Base-by-base conservation (phyloP, 495 filamentous ascomycete species). In the Lasiosphaeria miniovina region DNA sequence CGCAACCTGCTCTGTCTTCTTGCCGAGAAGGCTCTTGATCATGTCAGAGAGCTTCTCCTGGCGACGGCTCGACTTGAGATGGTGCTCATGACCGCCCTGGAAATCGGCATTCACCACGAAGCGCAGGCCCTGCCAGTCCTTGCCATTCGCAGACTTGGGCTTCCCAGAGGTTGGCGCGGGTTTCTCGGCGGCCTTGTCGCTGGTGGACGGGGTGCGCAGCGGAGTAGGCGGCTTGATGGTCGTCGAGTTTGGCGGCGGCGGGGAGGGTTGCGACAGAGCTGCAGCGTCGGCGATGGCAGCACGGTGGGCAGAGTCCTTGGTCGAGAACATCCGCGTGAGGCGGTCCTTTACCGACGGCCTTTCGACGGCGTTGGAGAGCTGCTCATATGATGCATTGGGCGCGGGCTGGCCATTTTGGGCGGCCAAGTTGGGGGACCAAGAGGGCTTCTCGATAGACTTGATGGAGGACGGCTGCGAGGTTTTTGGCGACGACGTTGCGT, bases 1-100 rank as follows among this genome's bases (percentile, higher is more conserved):
- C 6, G 82, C 76, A 33, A 84, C 79, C 54, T 90, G 86, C 46
- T 90, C 88, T 67, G 84, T 85, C 66, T 86, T 88, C 71, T 88
- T 89, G 52, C 87, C 89, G 11, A 98, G 77, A 70, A 96, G 83
- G 61, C 89, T 85, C 60, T 91, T 88, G 63, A 96, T 84, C 79
- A 98, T 87, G 68, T 93, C 90, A n/a, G 89, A 87, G 58, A 98
- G 78, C 71, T 96, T 98, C 76, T 98, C 93, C 72, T 98, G 93
- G 51, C 94, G 84, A 70, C 91, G 90, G 53, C 88, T 86, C 60
- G 87, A 89, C 68, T 90, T 93, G 15, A 98, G 84, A 63, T 90
- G 82, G 70, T 98, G 94, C 59, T 89, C 86, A 67, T 98, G 94
- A 8, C 84, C 82, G 65, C 88, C 88, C 61, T 64, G 72, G 6